A percentile compares a stretch with the other conserved stretches of the same genome.
Conservation (phyloP, 2,329 filamentous ascomycete species). For the Penicillium sp. region DNA sequence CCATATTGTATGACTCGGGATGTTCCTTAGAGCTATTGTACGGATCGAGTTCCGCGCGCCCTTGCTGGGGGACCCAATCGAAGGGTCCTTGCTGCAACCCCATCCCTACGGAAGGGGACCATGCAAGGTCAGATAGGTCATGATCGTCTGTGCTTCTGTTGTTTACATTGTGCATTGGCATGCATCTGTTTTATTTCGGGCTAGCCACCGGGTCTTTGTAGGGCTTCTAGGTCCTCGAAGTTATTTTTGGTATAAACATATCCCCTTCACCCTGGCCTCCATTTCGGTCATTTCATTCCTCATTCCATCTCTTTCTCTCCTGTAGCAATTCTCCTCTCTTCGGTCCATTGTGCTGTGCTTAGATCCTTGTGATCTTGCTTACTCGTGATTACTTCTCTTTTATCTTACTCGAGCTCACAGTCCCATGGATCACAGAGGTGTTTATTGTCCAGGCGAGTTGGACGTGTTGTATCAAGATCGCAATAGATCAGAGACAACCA, state of each 20-base stretch:
- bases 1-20: background rate
- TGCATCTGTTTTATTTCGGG: slow-evolving; percentile 30
- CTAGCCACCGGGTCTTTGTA: slow-evolving; percentile 30
- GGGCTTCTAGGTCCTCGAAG: slow-evolving; percentile 5
- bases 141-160: slow-evolving; percentile 37
- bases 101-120: slow-evolving; percentile 38
- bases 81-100: slow-evolving; percentile 29
- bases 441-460: slow-evolving; percentile 35
- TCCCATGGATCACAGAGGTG: slow-evolving; percentile 41
- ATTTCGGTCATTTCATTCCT: slow-evolving; percentile 13
- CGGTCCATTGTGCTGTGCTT: slow-evolving; percentile 12
- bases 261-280: slow-evolving; percentile 27
- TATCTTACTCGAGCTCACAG: slow-evolving; percentile 26
- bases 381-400: slow-evolving; percentile 14
- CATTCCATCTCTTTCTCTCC: slow-evolving; percentile 16
- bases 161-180: slow-evolving; percentile 44
- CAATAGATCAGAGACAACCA: slow-evolving; percentile 35
- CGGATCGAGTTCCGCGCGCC: slow-evolving; percentile 31
- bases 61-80: slow-evolving; percentile 30
- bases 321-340: slow-evolving; percentile 11
- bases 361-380: slow-evolving; percentile 12
- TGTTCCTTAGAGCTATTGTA: slow-evolving; percentile 1
- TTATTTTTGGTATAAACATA: slow-evolving; percentile 42
- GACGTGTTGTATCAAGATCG: slow-evolving; percentile 33
- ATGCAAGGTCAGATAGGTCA: slow-evolving; percentile 44